Evolutionary conservation across 2,329 filamentous ascomycete species (phyloP), one percentile per base, ranked within the genome.

Genomic region (Neofusicoccum ribis): DNA sequence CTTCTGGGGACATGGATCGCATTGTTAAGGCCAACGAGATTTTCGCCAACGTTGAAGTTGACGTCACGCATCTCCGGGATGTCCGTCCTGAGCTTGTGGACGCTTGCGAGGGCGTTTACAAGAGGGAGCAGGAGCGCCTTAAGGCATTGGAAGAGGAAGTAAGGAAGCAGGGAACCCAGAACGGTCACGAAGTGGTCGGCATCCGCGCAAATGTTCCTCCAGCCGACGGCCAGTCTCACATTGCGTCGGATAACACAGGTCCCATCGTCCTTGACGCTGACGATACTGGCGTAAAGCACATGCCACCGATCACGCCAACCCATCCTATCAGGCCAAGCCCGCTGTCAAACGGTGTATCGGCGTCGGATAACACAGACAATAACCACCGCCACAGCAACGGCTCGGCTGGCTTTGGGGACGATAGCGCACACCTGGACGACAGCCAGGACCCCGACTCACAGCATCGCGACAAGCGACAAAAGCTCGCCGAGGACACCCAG

Each of bases 1-100:
- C 88, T 11, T 86, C 89, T 65, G 91, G 90, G n/a, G 94, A 98
- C 72, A 88, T 89, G 70, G 91, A 96, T 68, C 85, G 92, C 46
- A 88, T 89, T 1, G 81, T 97, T 62, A 95, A 93, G 76, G 93
- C 92, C 0, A 96, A 96, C 66, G 95, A 99, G 79, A 88, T 99
- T 71, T 82, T 93, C 41, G 88, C 92, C 23, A 98, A 98, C 73
- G 94, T 97, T 2, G 93, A 97, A 74, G 94, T 98, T 39, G 94
- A 98, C 77, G 90, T 98, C 68, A 88, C 88, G 49, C 87, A 86
- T 52, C 88, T 97, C 65, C 89, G 92, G 72, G 82, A 83, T 47
- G 84, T 77, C 7, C 82, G 91, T 68, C 87, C 90, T 14, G 82
- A 81, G 11, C 81, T 90, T 39, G 82, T 90, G 46, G 78, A 81